A percentile compares a stretch with the other conserved stretches of the same genome.
Conservation (phyloP, 306 rosid genomes). For the Rosa multiflora region DNA sequence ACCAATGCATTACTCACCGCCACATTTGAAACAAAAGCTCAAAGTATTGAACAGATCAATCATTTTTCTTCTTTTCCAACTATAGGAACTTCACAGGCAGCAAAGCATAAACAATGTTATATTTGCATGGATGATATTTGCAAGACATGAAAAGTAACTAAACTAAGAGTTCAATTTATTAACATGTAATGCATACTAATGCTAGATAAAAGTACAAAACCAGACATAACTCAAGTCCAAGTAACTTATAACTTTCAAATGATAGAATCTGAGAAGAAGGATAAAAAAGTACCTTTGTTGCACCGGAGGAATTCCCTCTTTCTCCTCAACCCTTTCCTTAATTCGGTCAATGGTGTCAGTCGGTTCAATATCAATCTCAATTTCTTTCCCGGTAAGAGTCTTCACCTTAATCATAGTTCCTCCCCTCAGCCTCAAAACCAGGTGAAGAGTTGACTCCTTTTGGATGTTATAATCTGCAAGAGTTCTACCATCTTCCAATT, state of each 20-base stretch:
- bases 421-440: constrained; percentile 94
- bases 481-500: constrained; percentile 94
- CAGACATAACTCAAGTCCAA: background rate
- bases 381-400: constrained; percentile 96
- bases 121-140: background rate
- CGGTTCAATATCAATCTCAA: constrained; percentile 95
- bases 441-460: constrained; percentile 96
- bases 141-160: too few relatives aligned
- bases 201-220: background rate
- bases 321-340: constrained; percentile 97
- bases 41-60: background rate
- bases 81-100: background rate
- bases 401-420: constrained; percentile 99
- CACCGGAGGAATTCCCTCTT: constrained; percentile 98
- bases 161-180: background rate
- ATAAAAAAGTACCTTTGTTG: constrained; percentile 68
- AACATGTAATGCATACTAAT: background rate
- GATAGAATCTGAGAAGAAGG: background rate
- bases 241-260: background rate
- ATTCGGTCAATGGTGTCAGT: constrained; percentile 91
- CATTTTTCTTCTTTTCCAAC: background rate
- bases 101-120: background rate
- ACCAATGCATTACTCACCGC: background rate
- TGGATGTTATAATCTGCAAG: constrained; percentile 96
- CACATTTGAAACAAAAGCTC: background rate